Evolutionary conservation across 345 rosid genomes (phyloP), one percentile per base, ranked within the genome.

Genomic region (Durio zibethinus): DNA sequence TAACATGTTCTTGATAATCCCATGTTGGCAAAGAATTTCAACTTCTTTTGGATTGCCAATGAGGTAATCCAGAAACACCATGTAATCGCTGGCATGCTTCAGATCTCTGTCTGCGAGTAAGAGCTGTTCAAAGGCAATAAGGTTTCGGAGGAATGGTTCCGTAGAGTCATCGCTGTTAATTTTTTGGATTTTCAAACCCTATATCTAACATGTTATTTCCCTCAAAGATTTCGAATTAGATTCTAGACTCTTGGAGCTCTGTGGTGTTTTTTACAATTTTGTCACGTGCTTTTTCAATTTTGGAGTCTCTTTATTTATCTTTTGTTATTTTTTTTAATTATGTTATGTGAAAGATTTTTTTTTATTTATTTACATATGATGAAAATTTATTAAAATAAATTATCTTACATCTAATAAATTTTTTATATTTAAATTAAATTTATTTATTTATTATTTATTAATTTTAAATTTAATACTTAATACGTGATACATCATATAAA

Each of bases 171-270:
- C 23, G 11, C 81, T 56, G 7, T 0, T 9, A 42, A 83, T 14
- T 10, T 20, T 4, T 0, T 78, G 82, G 14, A 80, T 74, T 21
- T 18, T 77, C 66, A 31, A 84, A 82, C 10, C 9, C 48, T 25
- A 82, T 65, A 15, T 82, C 76, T 4, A 81, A 71, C 29, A 82
- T 54, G 27, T 42, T 64, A 2, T 15, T 9, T n/a, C 23, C 25
- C 2, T 21, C 25, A 0, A n/a, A 31, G 27, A 3, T 20, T 67
- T 47, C 20, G 43, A 83, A 78, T 47, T 63, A 66, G 78, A 84
- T 76, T 77, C 85, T 85, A 2, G 71, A 61, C n/a, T 85, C 82
- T 10, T 29, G 2, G 21, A 82, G 79, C 78, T 82, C 70, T 11
- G 36, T 35, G 4, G 83, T 80, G n/a, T n/a, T n/a, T n/a, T n/a